Evolutionary conservation across 31 red algal genomes (phyloP).

Genomic region (Asparagopsis taxiformis): DNA sequence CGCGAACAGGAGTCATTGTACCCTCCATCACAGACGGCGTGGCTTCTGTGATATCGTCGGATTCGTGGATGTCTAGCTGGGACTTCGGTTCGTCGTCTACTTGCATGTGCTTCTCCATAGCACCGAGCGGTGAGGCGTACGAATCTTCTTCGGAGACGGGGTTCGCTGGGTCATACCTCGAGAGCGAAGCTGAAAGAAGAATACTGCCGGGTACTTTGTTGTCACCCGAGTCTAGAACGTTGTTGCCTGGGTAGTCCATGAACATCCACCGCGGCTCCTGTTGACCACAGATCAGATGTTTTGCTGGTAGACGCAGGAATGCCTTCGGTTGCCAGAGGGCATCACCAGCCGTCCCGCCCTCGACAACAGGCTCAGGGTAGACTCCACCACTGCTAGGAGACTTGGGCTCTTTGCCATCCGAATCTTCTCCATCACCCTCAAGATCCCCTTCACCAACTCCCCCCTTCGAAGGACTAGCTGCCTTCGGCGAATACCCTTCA

Average conservation of each 20-base stretch:
- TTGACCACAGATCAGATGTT: constrained; percentile 81
- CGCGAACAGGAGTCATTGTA: neutral
- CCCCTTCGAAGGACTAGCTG: neutral
- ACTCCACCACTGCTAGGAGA: neutral
- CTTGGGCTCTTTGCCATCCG: neutral
- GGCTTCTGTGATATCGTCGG: constrained; percentile 19
- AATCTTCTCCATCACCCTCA: neutral
- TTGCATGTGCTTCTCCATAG: neutral
- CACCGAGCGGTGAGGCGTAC: neutral
- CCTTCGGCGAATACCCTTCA: neutral
- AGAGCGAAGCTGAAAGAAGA: constrained; percentile 49
- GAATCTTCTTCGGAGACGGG: constrained; percentile 4
- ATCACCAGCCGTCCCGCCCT: constrained; percentile 8
- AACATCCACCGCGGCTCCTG: constrained; percentile 84
- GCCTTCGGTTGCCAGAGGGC: constrained; percentile 59
- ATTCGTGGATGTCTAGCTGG: neutral
- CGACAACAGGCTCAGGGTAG: constrained; percentile 4
- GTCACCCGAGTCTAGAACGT: constrained; percentile 55
- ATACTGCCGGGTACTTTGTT: constrained; percentile 82
- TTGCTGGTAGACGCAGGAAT: constrained; percentile 76
- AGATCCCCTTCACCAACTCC: neutral
- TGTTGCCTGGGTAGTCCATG: constrained; percentile 87
- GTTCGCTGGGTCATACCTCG: constrained; percentile 69
- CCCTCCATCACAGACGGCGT: constrained; percentile 2
- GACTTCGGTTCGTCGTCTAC: neutral